Evolutionary conservation across 352 stramenopile genomes (phyloP), one percentile per base, ranked within the genome.

Genomic region (Globisporangium acanthophoron): DNA sequence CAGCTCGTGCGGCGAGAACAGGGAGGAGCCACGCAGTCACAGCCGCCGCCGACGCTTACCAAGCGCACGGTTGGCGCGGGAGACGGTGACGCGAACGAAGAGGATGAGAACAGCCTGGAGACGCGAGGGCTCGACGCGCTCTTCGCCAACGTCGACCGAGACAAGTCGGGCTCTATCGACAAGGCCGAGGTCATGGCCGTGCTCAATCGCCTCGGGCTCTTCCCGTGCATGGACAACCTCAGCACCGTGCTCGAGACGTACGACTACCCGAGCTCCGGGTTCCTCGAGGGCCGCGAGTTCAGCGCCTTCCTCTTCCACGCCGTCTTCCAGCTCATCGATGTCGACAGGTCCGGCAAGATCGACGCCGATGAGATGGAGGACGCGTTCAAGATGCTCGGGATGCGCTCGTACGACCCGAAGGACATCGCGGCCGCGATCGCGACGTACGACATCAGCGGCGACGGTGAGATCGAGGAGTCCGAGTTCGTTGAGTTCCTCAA

Each of bases 401-500:
- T 92, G 18, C 11, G 70, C 18, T 46, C 77, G 33, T 85, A 87
- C 57, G 66, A 81, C 27, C 78, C 87, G 43, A 73, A 86, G 29
- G 79, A 92, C 41, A 85, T 89, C 39, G 31, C 65, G 0, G 66
- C 85, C 8, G 78, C 76, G 18, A 88, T 94, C 44, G 71, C 77
- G 6, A 73, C 71, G 15, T 91, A 85, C 56, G 83, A 92, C 54
- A 80, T 94, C 43, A 90, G 69, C 18, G 80, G 75, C 16, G 83
- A 90, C 48, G 79, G 78, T 21, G 82, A 87, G 56, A 90, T 94
- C 68, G 85, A 94, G 58, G 74, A 85, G 51, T 75, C 61, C n/a
- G 83, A 92, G 56, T 94, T 94, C 60, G 66, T 91, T 11, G 78
- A 88, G 58, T 89, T 92, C 55, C 88, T 94, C 70, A 86, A 80